Base-by-base conservation (phyloP, 441 rosid species). In the Syzygium syzygioides region DNA sequence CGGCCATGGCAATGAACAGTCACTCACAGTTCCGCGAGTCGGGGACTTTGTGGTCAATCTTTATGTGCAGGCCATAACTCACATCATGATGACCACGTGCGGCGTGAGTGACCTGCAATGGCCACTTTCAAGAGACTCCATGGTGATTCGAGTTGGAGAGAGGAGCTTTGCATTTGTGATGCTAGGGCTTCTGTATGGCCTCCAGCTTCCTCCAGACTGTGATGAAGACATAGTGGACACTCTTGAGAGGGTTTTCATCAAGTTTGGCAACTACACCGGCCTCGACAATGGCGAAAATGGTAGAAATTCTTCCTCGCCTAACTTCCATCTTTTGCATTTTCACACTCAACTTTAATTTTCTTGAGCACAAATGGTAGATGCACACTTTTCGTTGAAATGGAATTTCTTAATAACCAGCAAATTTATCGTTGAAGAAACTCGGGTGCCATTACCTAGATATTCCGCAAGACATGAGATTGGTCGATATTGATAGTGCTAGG, bases 181-280 rank as follows among this genome's bases (percentile, higher is more conserved):
- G 88, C 80, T 76, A 2, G 87, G 90, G 37, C 60, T 90, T 5
- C 30, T 90, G 30, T 90, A 53, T 37, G 91, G 90, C 48, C 30
- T 90, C 26, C 91, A 88, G 53, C 79, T 90, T 45, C 56, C 87
- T 62, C 62, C 86, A 3, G 50, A 25, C 0, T 79, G 89, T 28
- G 18, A 12, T 26, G 91, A 88, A 9, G 89, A 87, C 45, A 79
- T 17, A 28, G 71, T 86, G 55, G 85, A 45, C 15, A 8, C 59
- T 5, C 88, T 90, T n/a, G 91, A 90, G 56, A 88, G 86, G 34
- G 59, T 90, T 83, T 86, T 79, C 85, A 26, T 79, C 45, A 90
- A 54, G 41, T 90, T 60, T 48, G 45, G 83, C 48, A 6, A 86
- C 20, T 88, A 79, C 76, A 37, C 20, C 3, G 12, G 48, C 55